Conservation (phyloP, 192 early-diverging fungal genomes). For the Blastocladiella britannica region DNA sequence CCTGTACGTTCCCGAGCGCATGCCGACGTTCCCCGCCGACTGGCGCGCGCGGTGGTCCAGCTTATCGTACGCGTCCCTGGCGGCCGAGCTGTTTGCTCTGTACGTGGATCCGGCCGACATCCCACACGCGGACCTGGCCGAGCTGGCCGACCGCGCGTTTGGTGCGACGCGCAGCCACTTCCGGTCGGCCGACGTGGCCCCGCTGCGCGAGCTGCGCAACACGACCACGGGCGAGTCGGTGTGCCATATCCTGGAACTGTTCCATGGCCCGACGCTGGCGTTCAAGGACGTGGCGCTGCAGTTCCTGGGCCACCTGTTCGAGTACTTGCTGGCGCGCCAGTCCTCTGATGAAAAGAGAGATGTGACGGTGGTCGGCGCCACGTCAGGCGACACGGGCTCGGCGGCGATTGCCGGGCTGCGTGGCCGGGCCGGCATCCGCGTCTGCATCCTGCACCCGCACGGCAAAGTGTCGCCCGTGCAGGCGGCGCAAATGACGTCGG, state of each 20-base stretch:
- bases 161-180: not conserved
- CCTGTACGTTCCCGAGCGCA: slow-evolving; percentile 68
- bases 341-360: slow-evolving; percentile 30
- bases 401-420: slow-evolving; percentile 93
- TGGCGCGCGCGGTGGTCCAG: slow-evolving; percentile 48
- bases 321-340: slow-evolving; percentile 77
- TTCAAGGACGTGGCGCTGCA: slow-evolving; percentile 98
- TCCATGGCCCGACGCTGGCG: slow-evolving; percentile 92
- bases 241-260: slow-evolving; percentile 82
- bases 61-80: slow-evolving; percentile 61
- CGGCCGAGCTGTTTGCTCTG: slow-evolving; percentile 56
- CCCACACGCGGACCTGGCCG: slow-evolving; percentile 40
- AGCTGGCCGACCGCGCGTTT: slow-evolving; percentile 47
- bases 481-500: slow-evolving; percentile 96
- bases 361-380: slow-evolving; percentile 83
- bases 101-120: slow-evolving; percentile 68
- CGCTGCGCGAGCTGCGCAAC: slow-evolving; percentile 32
- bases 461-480: slow-evolving; percentile 83
- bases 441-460: slow-evolving; percentile 82
- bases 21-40: slow-evolving; percentile 50
- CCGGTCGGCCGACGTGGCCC: slow-evolving; percentile 35
- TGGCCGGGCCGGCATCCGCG: slow-evolving; percentile 74
- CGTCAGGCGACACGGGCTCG: slow-evolving; percentile 85
- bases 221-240: slow-evolving; percentile 9
- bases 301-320: slow-evolving; percentile 90